phyloP scores from a whole-genome alignment of 2,329 filamentous ascomycete genomes.

The Fusarium dlaminii region DNA sequence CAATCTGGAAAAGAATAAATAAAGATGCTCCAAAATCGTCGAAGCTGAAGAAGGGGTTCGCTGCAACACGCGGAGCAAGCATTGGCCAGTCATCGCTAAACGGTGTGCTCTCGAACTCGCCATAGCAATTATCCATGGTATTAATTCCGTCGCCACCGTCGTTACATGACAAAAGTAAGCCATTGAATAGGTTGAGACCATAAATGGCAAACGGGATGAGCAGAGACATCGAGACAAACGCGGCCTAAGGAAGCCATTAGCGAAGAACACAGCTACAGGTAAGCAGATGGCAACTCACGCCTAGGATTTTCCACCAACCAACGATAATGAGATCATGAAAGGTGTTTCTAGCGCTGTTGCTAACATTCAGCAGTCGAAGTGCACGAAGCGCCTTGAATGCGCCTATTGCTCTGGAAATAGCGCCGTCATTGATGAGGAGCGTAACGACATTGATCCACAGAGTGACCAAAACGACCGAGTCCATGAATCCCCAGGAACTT shows the following conservation, averaged over 20 bases:
- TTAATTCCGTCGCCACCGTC: constrained; percentile 62
- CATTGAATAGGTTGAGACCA: constrained; percentile 90
- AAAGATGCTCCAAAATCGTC: constrained; percentile 94
- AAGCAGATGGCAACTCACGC: constrained; percentile 60
- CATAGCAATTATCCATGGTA: constrained; percentile 78
- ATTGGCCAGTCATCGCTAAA: constrained; percentile 81
- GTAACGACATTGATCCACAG: constrained; percentile 95
- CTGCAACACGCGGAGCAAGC: constrained; percentile 80
- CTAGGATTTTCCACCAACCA: constrained; percentile 92
- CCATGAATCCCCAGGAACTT: constrained; percentile 96
- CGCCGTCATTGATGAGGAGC: constrained; percentile 81
- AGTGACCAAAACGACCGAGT: constrained; percentile 88
- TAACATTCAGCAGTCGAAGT: constrained; percentile 90
- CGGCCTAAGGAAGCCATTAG: constrained; percentile 61
- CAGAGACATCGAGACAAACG: constrained; percentile 92
- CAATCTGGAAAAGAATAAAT: constrained; percentile 98
- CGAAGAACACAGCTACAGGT: not conserved
- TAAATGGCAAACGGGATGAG: constrained; percentile 98
- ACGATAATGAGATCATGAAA: constrained; percentile 97
- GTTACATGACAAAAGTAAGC: constrained; percentile 82
- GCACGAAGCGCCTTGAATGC: constrained; percentile 97
- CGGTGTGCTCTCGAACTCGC: constrained; percentile 80
- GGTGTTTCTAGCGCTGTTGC: constrained; percentile 92
- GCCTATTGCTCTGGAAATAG: constrained; percentile 88
- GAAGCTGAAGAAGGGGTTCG: constrained; percentile 89